Conservation (phyloP, 2,329 filamentous ascomycete genomes). For the Hypoxylon sp. region DNA sequence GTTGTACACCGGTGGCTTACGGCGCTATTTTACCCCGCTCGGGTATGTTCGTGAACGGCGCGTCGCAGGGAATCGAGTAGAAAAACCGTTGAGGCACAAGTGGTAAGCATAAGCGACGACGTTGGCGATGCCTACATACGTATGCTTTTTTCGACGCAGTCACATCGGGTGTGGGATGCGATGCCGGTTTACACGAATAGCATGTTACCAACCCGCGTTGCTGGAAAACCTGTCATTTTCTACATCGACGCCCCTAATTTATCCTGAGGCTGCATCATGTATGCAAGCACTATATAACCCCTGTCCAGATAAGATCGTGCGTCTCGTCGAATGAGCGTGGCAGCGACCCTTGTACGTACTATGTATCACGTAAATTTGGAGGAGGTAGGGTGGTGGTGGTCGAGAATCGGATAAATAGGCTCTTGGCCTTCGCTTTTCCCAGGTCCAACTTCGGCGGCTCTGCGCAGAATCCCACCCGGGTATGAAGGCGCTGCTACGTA, state of each 20-base stretch:
- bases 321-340: conserved; percentile 20
- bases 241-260: conserved; percentile 37
- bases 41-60: conserved; percentile 12
- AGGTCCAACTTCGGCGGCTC: conserved; percentile 44
- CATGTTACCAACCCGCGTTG: conserved; percentile 19
- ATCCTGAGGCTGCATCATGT: conserved; percentile 43
- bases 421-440: conserved; percentile 39
- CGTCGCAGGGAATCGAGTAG: conserved; percentile 2
- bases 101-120: conserved; percentile 14
- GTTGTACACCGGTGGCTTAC: conserved; percentile 26
- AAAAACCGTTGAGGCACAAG: conserved; percentile 10
- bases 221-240: conserved; percentile 15
- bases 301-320: conserved; percentile 33
- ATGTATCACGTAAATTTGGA: conserved; percentile 27
- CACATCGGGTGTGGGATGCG: conserved; percentile 28
- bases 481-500: conserved; percentile 25
- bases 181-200: conserved; percentile 7
- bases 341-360: background rate
- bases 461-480: conserved; percentile 38
- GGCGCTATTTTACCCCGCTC: conserved; percentile 38
- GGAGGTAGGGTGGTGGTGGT: conserved; percentile 9
- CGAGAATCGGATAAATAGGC: conserved; percentile 42
- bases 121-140: conserved; percentile 9
- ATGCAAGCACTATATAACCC: conserved; percentile 37
- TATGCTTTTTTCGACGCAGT: conserved; percentile 9